Evolutionary conservation across 2,329 filamentous ascomycete genomes (phyloP).

Genomic region (Reticulascus tulasneorum): DNA sequence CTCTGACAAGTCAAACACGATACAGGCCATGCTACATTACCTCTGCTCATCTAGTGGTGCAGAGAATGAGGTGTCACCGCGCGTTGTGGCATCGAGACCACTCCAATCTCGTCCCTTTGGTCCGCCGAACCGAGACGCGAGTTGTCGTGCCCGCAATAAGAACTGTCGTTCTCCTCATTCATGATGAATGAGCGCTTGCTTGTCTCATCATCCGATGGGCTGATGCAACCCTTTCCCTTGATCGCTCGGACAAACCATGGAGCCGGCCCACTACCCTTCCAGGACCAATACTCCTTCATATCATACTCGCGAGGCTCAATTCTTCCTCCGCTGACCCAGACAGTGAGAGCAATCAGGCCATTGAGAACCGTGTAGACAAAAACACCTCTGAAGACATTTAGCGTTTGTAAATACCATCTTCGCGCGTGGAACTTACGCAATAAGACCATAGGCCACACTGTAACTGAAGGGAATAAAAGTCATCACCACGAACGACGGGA

Average conservation of each 20-base stretch:
- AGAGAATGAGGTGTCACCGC: conserved; percentile 9
- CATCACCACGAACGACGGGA: conserved; percentile 73
- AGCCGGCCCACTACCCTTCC: conserved; percentile 42
- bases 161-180: conserved; percentile 12
- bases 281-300: conserved; percentile 53
- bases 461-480: conserved; percentile 75
- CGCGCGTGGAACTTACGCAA: conserved; percentile 49
- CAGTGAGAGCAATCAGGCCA: conserved; percentile 40
- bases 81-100: conserved; percentile 13
- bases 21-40: too few species aligned
- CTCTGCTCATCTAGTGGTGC: too few species aligned
- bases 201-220: conserved; percentile 18
- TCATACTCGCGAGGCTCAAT: conserved; percentile 49
- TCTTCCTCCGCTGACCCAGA: conserved; percentile 37
- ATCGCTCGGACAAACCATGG: conserved; percentile 44
- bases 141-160: conserved; percentile 7
- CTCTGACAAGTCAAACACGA: too few species aligned
- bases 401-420: not conserved
- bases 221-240: conserved; percentile 20
- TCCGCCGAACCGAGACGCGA: conserved; percentile 13
- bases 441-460: conserved; percentile 73
- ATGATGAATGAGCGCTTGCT: conserved; percentile 15
- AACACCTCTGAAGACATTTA: conserved; percentile 38
- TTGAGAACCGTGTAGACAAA: conserved; percentile 50
- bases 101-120: conserved; percentile 12